These are phyloP conservation scores for Rhynchosporium graminicola DNA, from an alignment of 2,329 filamentous ascomycete species.

Conservation along the genomic window DNA sequence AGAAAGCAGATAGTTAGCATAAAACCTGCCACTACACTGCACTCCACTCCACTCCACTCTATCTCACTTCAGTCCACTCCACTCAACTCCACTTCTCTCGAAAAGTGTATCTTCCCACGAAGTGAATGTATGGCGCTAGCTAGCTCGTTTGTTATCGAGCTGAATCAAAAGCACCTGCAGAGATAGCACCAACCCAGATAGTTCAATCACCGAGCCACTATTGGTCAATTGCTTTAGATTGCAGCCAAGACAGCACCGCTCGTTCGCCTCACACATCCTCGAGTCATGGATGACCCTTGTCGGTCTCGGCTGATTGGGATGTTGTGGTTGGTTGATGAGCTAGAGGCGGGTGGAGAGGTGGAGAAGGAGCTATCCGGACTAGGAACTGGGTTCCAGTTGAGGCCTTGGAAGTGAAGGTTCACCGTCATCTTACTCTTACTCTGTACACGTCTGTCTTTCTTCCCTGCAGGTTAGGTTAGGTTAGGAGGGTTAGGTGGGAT, in stretches of 20 bases:
- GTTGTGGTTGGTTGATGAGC: neutral
- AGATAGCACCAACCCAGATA: neutral
- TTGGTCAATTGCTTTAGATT: constrained; percentile 1
- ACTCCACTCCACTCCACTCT: neutral
- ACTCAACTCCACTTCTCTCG: neutral
- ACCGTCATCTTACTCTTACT: constrained; percentile 17
- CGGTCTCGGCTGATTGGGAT: neutral
- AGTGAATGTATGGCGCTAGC: too few species aligned
- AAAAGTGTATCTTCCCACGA: too few species aligned
- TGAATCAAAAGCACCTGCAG: too few species aligned
- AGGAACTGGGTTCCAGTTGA: neutral
- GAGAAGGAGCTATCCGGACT: neutral
- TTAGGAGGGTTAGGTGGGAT: too few species aligned
- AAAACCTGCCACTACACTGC: too few species aligned
- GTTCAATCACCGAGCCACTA: constrained; percentile 1
- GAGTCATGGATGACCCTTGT: constrained; percentile 6
- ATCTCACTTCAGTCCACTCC: too few species aligned
- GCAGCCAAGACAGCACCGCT: constrained; percentile 5
- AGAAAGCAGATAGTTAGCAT: too few species aligned
- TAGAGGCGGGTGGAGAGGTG: neutral
- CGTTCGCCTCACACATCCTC: constrained; percentile 11
- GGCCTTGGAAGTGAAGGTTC: neutral
- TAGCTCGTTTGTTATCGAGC: too few species aligned
- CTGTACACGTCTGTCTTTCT: neutral
- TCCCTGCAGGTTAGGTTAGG: constrained; percentile 5